These are phyloP conservation scores for Metroxylon sagu DNA, from an alignment of 176 grass and related monocot genomes.

Conservation along the genomic window DNA sequence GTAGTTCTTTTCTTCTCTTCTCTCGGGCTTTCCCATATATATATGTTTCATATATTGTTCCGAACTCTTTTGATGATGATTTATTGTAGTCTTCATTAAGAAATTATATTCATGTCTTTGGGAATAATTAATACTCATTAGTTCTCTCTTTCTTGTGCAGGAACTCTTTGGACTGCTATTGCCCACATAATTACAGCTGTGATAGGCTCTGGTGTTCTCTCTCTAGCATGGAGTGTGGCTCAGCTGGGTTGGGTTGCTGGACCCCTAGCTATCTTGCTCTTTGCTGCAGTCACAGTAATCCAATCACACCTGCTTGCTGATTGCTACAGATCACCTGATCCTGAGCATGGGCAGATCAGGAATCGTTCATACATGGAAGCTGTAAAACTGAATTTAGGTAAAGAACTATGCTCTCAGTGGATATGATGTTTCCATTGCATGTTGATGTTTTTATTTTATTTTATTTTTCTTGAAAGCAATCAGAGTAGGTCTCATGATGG, in stretches of 20 bases:
- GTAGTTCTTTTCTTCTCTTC: too few relatives aligned
- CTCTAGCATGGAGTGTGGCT: slow-evolving; percentile 76
- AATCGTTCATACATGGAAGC: slow-evolving; percentile 66
- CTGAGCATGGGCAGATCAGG: slow-evolving; percentile 41
- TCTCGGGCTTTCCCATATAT: too few relatives aligned
- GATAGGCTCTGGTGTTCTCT: slow-evolving; percentile 68
- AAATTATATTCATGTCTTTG: too few relatives aligned
- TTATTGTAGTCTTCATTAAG: too few relatives aligned
- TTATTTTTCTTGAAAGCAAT: too few relatives aligned
- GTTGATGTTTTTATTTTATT: too few relatives aligned
- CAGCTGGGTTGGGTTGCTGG: slow-evolving; percentile 72
- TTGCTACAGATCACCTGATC: slow-evolving; percentile 56
- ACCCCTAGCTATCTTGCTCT: slow-evolving; percentile 39
- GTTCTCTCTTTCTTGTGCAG: slow-evolving; percentile 8
- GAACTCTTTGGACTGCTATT: slow-evolving; percentile 69
- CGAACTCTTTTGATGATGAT: too few relatives aligned
- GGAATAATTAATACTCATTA: too few relatives aligned
- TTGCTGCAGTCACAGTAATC: slow-evolving; percentile 48
- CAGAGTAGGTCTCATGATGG: too few relatives aligned
- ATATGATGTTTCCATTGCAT: too few relatives aligned
- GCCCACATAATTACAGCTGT: slow-evolving; percentile 81
- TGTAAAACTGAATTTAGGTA: slow-evolving; percentile 57
- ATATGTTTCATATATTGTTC: too few relatives aligned
- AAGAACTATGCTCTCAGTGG: neutral
- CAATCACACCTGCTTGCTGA: slow-evolving; percentile 51